These are phyloP conservation scores for Microdochium paspali DNA, from an alignment of 2,329 filamentous ascomycete genomes.

Conservation along the genomic window DNA sequence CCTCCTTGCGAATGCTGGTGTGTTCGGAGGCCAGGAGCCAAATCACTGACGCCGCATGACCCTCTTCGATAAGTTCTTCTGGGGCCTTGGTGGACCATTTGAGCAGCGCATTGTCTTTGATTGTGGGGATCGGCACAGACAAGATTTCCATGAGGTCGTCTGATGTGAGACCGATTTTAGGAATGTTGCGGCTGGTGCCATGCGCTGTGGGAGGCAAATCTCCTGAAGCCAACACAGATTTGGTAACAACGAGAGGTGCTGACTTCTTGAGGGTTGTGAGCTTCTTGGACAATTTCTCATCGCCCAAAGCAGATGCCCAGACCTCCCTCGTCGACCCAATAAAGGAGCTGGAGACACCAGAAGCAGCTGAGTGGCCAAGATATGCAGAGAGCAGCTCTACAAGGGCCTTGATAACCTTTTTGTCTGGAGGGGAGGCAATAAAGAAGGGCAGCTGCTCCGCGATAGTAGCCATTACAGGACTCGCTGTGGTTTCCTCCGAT, in stretches of 20 bases:
- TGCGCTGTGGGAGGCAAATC: background rate
- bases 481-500: conserved; percentile 25
- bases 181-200: background rate
- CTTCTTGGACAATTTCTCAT: conserved; percentile 25
- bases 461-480: conserved; percentile 59
- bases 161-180: conserved; percentile 15
- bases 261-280: conserved; percentile 10
- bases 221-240: background rate
- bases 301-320: conserved; percentile 24
- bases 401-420: conserved; percentile 33
- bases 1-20: conserved; percentile 69
- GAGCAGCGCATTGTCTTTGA: conserved; percentile 42
- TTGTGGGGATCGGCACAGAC: conserved; percentile 32
- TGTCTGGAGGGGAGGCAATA: conserved; percentile 35
- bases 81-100: conserved; percentile 70
- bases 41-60: conserved; percentile 59
- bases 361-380: conserved; percentile 42
- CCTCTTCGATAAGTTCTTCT: conserved; percentile 72
- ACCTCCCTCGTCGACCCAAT: conserved; percentile 34
- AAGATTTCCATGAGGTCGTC: conserved; percentile 44
- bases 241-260: conserved; percentile 1
- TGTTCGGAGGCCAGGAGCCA: conserved; percentile 69
- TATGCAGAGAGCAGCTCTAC: conserved; percentile 49
- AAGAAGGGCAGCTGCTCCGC: conserved; percentile 72
- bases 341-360: conserved; percentile 36